Percentiles rank a stretch among this genome's conserved stretches.
phyloP scores from a whole-genome alignment of 352 stramenopile genomes.

The Hyaloperonospora brassicae region DNA sequence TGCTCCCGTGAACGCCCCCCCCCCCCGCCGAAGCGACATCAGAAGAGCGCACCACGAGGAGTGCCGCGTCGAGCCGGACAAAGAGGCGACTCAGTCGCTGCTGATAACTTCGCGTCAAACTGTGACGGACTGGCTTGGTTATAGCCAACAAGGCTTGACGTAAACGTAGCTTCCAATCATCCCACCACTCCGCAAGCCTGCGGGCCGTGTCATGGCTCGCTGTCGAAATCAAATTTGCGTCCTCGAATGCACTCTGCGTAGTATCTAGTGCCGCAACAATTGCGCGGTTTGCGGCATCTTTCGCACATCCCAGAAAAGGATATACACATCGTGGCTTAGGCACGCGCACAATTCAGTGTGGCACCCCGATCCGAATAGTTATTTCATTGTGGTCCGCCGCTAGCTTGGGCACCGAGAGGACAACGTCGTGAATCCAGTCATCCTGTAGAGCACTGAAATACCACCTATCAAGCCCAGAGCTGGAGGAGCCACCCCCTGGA shows the following conservation, averaged over 20 bases:
- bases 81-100: neutral
- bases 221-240: neutral
- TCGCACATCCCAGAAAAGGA: neutral
- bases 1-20: too few relatives aligned
- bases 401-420: neutral
- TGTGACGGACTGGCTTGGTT: neutral
- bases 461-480: neutral
- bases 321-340: neutral
- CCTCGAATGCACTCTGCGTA: neutral
- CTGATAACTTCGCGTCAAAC: neutral
- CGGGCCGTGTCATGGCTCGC: neutral
- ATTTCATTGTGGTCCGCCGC: neutral
- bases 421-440: neutral
- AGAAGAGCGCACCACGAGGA: neutral
- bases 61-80: neutral
- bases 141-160: neutral
- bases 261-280: neutral
- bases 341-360: neutral
- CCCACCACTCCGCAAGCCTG: neutral
- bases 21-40: neutral
- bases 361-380: neutral
- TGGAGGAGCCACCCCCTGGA: neutral
- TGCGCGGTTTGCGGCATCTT: neutral
- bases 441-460: neutral
- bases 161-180: neutral